phyloP scores from a whole-genome alignment of 1,284 basidiomycete species.

The Phenoliferia sp. region DNA sequence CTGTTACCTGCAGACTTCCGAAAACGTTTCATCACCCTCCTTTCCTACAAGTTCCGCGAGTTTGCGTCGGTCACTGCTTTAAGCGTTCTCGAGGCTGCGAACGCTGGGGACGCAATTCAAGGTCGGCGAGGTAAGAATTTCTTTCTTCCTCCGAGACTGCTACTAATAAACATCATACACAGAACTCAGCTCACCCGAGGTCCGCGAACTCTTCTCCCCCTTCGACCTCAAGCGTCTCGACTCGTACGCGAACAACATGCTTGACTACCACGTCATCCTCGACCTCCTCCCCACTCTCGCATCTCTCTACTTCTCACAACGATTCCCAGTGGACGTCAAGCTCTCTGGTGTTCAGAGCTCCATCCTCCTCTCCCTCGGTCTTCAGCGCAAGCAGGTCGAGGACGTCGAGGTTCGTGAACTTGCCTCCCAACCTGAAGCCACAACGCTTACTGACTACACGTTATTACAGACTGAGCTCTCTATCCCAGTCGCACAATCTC shows the following conservation, averaged over 20 bases:
- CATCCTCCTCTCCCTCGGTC: conserved; percentile 80
- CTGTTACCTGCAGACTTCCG: conserved; percentile 70
- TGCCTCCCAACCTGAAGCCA: conserved; percentile 3
- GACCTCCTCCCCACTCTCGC: conserved; percentile 82
- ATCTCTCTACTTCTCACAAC: conserved; percentile 74
- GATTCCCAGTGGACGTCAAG: conserved; percentile 57
- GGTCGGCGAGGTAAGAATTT: conserved; percentile 4
- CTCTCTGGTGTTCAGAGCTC: conserved; percentile 75
- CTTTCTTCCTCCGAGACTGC: neutral
- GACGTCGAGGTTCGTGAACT: conserved; percentile 66
- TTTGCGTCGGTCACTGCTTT: conserved; percentile 81
- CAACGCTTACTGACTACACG: conserved; percentile 5
- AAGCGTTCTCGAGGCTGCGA: conserved; percentile 81
- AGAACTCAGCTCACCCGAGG: conserved; percentile 62
- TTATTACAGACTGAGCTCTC: conserved; percentile 64
- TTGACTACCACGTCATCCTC: conserved; percentile 93
- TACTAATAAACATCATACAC: neutral
- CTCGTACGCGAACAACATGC: conserved; percentile 90
- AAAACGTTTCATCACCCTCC: conserved; percentile 76
- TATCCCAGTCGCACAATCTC: conserved; percentile 75
- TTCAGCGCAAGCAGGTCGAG: conserved; percentile 88
- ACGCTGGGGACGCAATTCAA: conserved; percentile 47
- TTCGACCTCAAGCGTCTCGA: conserved; percentile 95
- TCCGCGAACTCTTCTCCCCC: conserved; percentile 71
- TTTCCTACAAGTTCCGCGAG: conserved; percentile 92